Base-by-base conservation (phyloP, 768 basidiomycete species). In the Gautieria morchelliformis region DNA sequence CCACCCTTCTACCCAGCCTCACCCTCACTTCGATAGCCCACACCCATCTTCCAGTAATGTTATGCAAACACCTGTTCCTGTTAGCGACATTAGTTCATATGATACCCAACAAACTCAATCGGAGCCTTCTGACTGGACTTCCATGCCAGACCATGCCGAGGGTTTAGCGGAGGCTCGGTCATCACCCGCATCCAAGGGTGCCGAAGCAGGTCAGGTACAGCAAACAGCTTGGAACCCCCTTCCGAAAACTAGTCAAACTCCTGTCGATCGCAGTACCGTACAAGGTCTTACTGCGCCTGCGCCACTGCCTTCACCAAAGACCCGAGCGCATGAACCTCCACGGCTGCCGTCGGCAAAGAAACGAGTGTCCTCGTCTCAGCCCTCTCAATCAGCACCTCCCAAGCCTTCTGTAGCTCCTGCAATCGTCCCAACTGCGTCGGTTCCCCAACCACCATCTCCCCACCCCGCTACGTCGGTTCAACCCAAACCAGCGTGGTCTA, bases 401-500 rank as follows among this genome's bases (percentile, higher is more conserved):
- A 33, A 61, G 58, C 40, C 63, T 35, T 52, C 59, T 12, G 42
- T 58, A 15, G 51, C 61, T 14, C 19, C 47, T 24, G 56, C 62
- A 33, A 32, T 60, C 11, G 56, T 52, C 24, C 58, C 61, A 24
- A 58, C 61, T 48, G 51, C 37, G 19, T 17, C 64, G 6, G 61
- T 61, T 42, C 60, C 61, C 49, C 56, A 71, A 67, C 39, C 67
- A 7, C 65, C 70, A 11, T 45, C 62, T 22, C 56, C 64, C 5
- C 47, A 46, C n/a, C 59, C 66, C 30, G 58, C 64, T 15, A 59
- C 64, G 8, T 30, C 60, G n/a, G 51, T 64, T 27, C 71, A 68
- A 39, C 56, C 71, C 15, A 85, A 85, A 63, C 71, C 78, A 45
- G 79, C 82, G 15, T 89, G 87, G 85, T 74, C 77, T 19, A 80